A percentile compares a stretch with the other conserved stretches of the same genome.
Evolutionary conservation across 768 basidiomycete genomes (phyloP).

Genomic region (Termitomyces sp.): DNA sequence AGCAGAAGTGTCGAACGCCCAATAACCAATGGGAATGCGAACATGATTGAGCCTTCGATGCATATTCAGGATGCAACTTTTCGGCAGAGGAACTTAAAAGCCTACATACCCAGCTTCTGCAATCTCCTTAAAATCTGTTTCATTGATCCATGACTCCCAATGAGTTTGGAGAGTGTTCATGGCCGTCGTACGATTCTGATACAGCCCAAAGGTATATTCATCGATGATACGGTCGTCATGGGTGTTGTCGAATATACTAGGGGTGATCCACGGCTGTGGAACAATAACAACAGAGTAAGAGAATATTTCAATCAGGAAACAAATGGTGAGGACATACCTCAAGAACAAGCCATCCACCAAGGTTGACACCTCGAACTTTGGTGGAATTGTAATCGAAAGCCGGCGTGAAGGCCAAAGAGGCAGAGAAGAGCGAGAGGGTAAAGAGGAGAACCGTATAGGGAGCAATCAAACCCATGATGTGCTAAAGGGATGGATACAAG

Average conservation of each 20-base stretch:
- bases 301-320: conserved; percentile 10
- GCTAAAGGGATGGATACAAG: neutral
- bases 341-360: conserved; percentile 59
- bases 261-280: conserved; percentile 73
- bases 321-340: conserved; percentile 31
- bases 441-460: conserved; percentile 12
- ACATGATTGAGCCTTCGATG: conserved; percentile 70
- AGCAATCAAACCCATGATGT: neutral
- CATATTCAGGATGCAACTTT: conserved; percentile 2
- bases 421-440: conserved; percentile 27
- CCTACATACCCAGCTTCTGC: conserved; percentile 63
- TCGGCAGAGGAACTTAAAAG: neutral
- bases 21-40: conserved; percentile 84
- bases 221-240: conserved; percentile 61
- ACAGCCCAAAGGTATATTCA: conserved; percentile 76
- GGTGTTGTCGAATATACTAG: conserved; percentile 69
- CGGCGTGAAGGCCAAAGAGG: conserved; percentile 38
- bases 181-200: conserved; percentile 51
- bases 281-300: neutral
- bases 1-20: conserved; percentile 77
- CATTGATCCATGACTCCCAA: conserved; percentile 84
- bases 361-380: conserved; percentile 81
- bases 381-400: conserved; percentile 71
- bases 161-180: conserved; percentile 50
- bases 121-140: conserved; percentile 73